A percentile compares a stretch with the other conserved stretches of the same genome.
phyloP scores from a whole-genome alignment of 139 green algal species.

The Monoraphidium neglectum region DNA sequence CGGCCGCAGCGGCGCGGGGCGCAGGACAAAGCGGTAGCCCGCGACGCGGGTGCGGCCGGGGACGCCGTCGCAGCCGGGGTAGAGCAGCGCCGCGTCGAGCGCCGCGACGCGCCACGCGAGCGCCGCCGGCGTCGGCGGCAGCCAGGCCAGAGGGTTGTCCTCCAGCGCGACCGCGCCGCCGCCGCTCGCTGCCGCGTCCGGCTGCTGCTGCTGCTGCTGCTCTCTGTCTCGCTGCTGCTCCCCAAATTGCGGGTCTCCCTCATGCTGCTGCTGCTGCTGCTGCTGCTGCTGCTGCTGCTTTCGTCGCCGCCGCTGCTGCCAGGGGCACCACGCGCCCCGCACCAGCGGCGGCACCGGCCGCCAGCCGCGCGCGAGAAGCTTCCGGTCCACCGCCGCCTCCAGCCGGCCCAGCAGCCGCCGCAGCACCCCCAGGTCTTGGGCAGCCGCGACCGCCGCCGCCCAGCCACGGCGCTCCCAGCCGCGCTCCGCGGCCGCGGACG shows the following conservation, averaged over 20 bases:
- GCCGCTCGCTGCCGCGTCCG: no score
- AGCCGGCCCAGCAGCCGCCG: constrained; percentile 59
- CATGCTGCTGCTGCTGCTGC: constrained; percentile 4
- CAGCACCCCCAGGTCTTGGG: constrained; percentile 34
- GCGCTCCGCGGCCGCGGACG: neutral
- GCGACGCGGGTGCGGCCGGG: neutral
- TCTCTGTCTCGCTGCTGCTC: neutral
- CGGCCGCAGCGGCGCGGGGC: neutral
- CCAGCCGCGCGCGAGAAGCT: constrained; percentile 36
- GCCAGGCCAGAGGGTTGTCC: constrained; percentile 67
- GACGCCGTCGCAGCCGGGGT: constrained; percentile 13
- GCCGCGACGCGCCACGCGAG: constrained; percentile 68
- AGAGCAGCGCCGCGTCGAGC: constrained; percentile 69
- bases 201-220: neutral
- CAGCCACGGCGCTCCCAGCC: constrained; percentile 29
- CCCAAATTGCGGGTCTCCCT: constrained; percentile 11
- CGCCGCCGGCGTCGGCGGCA: constrained; percentile 70
- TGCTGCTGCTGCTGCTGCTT: neutral
- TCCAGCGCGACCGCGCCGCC: no score
- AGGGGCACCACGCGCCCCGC: constrained; percentile 59
- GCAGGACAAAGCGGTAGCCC: no score
- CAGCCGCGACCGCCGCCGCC: constrained; percentile 37
- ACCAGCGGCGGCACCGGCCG: constrained; percentile 48
- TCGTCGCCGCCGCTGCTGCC: constrained; percentile 9
- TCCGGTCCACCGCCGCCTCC: constrained; percentile 43